Evolutionary conservation across 2,329 filamentous ascomycete species (phyloP).

Genomic region (Hirsutella rhossiliensis): DNA sequence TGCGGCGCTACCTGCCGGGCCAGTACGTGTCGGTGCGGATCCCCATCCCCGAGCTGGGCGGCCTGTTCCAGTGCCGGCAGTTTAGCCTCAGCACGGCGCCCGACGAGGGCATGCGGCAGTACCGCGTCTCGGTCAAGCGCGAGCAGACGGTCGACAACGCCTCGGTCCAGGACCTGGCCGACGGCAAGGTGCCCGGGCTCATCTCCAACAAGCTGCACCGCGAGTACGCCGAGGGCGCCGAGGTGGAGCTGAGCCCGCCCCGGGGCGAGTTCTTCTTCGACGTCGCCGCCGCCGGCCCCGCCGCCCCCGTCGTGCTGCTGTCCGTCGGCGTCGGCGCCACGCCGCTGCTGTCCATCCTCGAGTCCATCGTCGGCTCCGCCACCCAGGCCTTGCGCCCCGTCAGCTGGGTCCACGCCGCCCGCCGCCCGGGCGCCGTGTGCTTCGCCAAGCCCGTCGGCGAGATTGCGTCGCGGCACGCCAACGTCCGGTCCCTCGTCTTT

Average conservation of each 20-base stretch:
- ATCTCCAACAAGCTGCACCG: conserved; percentile 42
- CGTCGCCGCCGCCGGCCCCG: conserved; percentile 22
- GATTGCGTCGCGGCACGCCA: conserved; percentile 17
- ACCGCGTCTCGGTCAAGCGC: conserved; percentile 65
- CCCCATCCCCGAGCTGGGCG: conserved; percentile 42
- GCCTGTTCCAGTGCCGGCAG: conserved; percentile 59
- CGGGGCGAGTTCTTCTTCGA: conserved; percentile 52
- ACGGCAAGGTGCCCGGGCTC: conserved; percentile 28
- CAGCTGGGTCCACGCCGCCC: conserved; percentile 51
- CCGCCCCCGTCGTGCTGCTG: conserved; percentile 50
- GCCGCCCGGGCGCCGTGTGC: conserved; percentile 36
- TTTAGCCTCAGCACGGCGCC: conserved; percentile 59
- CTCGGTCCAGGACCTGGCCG: conserved; percentile 18
- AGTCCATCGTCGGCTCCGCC: conserved; percentile 29
- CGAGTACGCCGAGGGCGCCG: conserved; percentile 34
- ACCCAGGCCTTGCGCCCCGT: conserved; percentile 29
- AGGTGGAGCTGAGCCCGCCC: conserved; percentile 42
- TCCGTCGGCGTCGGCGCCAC: conserved; percentile 60
- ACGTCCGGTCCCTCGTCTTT: conserved; percentile 33
- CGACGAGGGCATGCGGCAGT: conserved; percentile 37
- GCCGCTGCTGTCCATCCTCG: conserved; percentile 53
- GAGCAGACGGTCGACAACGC: conserved; percentile 30
- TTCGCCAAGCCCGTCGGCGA: conserved; percentile 39
- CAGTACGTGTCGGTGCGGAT: conserved; percentile 61
- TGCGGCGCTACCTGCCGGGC: conserved; percentile 55